Conservation (phyloP, 148 eudicot genomes). For the Vaccinium vitisidaea region DNA sequence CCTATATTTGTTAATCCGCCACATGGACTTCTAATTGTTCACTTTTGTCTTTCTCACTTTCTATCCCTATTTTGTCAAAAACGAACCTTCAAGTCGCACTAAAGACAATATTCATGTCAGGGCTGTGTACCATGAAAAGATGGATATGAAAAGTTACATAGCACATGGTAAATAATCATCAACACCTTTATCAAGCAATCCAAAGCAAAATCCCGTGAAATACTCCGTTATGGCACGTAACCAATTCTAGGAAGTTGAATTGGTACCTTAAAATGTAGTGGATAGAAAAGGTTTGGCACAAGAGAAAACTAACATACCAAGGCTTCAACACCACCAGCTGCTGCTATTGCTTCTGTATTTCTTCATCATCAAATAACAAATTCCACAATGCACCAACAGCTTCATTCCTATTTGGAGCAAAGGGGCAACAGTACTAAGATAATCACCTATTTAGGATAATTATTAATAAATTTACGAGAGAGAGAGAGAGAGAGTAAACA, state of each 20-base stretch:
- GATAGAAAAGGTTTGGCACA: constrained; percentile 12
- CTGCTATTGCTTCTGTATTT: constrained; percentile 91
- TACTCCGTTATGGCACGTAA: not conserved
- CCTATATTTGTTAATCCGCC: not conserved
- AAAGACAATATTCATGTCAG: not conserved
- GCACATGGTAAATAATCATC: not conserved
- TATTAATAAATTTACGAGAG: not conserved
- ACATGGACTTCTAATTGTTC: not conserved
- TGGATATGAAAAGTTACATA: not conserved
- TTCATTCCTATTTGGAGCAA: constrained; percentile 65
- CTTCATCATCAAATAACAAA: constrained; percentile 82
- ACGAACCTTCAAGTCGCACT: not conserved
- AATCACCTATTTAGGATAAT: not conserved
- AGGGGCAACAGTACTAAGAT: not conserved
- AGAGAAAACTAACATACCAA: constrained; percentile 52
- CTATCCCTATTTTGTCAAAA: not conserved
- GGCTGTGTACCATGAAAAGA: not conserved
- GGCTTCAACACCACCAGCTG: constrained; percentile 94
- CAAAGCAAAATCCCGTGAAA: not conserved
- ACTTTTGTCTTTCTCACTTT: not conserved
- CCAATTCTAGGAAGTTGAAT: not conserved
- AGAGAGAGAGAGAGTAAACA: not conserved
- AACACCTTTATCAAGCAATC: not conserved
- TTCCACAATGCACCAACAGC: constrained; percentile 99
- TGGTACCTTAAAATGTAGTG: not conserved